These are phyloP conservation scores for Ophiostoma perfectum DNA, from an alignment of 2,329 filamentous ascomycete species.

Conservation along the genomic window DNA sequence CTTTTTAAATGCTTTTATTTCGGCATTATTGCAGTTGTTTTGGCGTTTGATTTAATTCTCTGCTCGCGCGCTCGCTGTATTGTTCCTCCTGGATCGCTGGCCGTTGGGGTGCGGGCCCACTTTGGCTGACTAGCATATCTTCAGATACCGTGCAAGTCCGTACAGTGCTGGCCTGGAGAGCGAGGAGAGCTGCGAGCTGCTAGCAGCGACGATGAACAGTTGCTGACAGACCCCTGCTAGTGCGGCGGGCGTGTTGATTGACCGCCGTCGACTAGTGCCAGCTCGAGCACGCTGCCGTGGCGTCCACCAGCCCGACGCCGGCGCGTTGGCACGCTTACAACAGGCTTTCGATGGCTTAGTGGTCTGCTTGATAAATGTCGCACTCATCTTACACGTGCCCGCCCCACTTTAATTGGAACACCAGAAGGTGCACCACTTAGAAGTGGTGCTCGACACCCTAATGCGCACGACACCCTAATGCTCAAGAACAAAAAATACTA, in stretches of 20 bases:
- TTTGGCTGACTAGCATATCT: not conserved
- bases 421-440: no score
- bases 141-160: no score
- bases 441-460: no score
- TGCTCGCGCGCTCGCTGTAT: conserved; percentile 20
- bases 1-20: not conserved
- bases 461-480: no score
- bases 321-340: conserved; percentile 7
- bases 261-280: not conserved
- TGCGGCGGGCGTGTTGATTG: not conserved
- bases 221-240: not conserved
- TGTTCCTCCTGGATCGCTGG: conserved; percentile 19
- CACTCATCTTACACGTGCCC: not conserved
- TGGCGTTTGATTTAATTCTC: conserved; percentile 14
- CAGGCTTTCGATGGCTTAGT: conserved; percentile 10
- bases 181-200: not conserved
- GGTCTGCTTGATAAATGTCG: not conserved
- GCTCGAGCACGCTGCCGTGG: not conserved
- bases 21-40: conserved; percentile 13
- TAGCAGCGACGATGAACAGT: not conserved
- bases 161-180: no score
- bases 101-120: conserved; percentile 5
- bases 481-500: no score
- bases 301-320: not conserved
- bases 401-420: no score